Base-by-base conservation (phyloP, 345 rosid genomes). In the Cardamine resedifolia region DNA sequence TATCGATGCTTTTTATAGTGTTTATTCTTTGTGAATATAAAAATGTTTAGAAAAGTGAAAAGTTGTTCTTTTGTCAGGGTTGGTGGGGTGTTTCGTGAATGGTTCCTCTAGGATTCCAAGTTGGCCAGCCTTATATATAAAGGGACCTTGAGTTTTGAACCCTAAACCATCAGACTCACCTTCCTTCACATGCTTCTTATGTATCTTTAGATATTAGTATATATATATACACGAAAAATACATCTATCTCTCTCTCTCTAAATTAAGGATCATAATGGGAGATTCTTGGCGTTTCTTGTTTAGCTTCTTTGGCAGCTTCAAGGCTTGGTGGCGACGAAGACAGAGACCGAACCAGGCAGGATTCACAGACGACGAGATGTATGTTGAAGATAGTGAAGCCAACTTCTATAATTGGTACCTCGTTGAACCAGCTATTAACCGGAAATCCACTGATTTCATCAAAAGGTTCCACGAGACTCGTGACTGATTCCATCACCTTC, bases 381-480 rank as follows among this genome's bases (percentile, higher is more conserved):
- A 61, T 58, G 53, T 20, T 50, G 76, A 75, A 31, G 82, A 78
- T n/a, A 52, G 21, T 30, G 79, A 65, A 24, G 81, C 34, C 27
- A 27, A 16, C 10, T 81, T 72, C 67, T 52, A 76, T 61, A 77
- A 77, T 16, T 77, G 76, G 80, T 81, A 74, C 19, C 36, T 71
- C 3, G 75, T 67, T 0, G 84, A 78, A 64, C 78, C 82, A 5
- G 70, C 80, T 20, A 81, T 81, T 65, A 61, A 81, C 65, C 26
- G 76, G 58, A 78, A 19, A 72, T 65, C 84, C 20, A 66, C 78
- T 44, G 78, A 81, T 58, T 81, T 78, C 72, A 81, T 81, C 73
- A 71, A 10, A 71, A 78, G 76, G 72, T 78, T 81, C 48, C 84
- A 78, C 45, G 82, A 81, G 65, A 70, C 51, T 71, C 78, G 60